Base-by-base conservation (phyloP, 495 filamentous ascomycete species). In the Talaromyces trachyspermus region DNA sequence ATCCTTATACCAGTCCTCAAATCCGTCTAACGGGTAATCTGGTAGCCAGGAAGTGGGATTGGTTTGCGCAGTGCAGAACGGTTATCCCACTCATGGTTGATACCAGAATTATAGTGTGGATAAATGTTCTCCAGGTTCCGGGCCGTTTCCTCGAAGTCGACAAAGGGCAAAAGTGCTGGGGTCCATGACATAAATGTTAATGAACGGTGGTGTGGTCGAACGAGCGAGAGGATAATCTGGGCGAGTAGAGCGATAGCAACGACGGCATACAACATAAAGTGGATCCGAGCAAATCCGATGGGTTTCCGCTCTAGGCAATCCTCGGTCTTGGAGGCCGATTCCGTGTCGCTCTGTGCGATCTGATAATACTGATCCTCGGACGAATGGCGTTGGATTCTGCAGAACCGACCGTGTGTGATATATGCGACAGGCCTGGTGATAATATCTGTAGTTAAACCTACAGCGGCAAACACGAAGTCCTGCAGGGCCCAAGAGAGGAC, bases 41-140 rank as follows among this genome's bases (percentile, higher is more conserved):
- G 66, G 57, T 44, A 69, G 49, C 66, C 66, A 69, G 43, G 41
- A 52, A 56, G 64, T 3, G 29, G 30, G 1, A 54, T 58, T 3
- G 60, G 51, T 1, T 51, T 43, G n/a, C 45, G 18, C 35, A 66
- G 43, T n/a, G 66, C 54, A 5, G 58, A 51, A 1, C 38, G 44
- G 0, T 38, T 44, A 6, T 59, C 55, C 27, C 38, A 41, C 23
- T 41, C 38, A 41, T 41, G 38, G 38, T 41, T 41, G 38, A 41
- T 41, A 8, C 38, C 38, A 41, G 19, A 41, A 41, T 41, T 25
- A 41, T 23, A 41, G 38, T 41, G 19, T 22, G 38, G 19, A 15
- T 41, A 25, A 11, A 41, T 15, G 18, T 15, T 41, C 38, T 41
- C 38, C 18, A 41, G 38, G 38, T 41, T 41, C n/a, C n/a, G 20